Evolutionary conservation across 2,329 filamentous ascomycete species (phyloP).

Genomic region (Acrocalymma vagum): DNA sequence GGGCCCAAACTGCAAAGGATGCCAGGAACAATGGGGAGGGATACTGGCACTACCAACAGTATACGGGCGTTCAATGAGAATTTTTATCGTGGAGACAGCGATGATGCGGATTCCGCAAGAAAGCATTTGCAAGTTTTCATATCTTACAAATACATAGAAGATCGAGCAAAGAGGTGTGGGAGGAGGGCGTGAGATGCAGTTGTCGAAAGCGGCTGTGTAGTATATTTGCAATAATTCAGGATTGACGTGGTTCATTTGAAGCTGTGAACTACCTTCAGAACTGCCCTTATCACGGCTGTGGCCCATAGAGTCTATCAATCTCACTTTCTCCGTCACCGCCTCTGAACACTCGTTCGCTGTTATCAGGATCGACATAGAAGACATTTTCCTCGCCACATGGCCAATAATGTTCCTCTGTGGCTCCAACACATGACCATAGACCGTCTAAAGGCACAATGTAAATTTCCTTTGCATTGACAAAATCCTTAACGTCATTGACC

Average conservation of each 20-base stretch:
- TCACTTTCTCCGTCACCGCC: constrained; percentile 1
- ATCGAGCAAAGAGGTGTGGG: too few relatives aligned
- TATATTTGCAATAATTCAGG: too few relatives aligned
- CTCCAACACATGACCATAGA: constrained; percentile 2
- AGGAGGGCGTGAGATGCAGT: too few relatives aligned
- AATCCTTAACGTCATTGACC: constrained; percentile 1
- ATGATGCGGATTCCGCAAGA: too few relatives aligned
- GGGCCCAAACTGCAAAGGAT: constrained; percentile 3
- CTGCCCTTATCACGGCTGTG: too few relatives aligned
- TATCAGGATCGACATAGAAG: constrained; percentile 5
- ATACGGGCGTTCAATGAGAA: too few relatives aligned
- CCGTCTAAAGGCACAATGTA: constrained; percentile 12
- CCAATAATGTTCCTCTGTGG: constrained; percentile 8
- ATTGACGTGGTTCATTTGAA: too few relatives aligned
- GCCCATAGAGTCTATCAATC: background rate
- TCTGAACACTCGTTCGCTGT: constrained; percentile 1
- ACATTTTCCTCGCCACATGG: constrained; percentile 15
- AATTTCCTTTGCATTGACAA: constrained; percentile 12
- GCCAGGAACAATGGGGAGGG: background rate
- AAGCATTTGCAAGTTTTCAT: too few relatives aligned
- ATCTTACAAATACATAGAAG: constrained; percentile 5
- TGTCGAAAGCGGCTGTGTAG: too few relatives aligned
- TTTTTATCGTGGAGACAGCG: too few relatives aligned
- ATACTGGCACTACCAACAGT: too few relatives aligned
- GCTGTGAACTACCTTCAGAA: too few relatives aligned